A percentile compares a stretch with the other conserved stretches of the same genome.
Conservation (phyloP, 495 filamentous ascomycete genomes). For the Peziza echinospora region DNA sequence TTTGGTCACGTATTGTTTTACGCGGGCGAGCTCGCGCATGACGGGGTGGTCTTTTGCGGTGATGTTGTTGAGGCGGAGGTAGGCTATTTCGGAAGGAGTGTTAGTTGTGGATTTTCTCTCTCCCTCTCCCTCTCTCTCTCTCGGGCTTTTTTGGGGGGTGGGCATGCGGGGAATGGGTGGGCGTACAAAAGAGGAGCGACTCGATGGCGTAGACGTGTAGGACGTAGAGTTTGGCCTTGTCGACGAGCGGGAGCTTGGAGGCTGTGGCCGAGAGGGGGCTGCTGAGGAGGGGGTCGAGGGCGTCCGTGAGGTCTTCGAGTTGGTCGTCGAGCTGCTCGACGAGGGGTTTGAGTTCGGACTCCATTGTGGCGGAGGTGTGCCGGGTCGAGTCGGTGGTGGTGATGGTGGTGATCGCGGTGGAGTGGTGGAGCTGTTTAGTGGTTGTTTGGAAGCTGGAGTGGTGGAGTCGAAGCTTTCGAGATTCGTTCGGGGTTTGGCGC, state of each 20-base stretch:
- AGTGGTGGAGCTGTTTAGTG: no score
- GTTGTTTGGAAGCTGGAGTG: no score
- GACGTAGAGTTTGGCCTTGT: constrained; percentile 83
- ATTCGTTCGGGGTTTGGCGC: no score
- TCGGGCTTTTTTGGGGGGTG: background rate
- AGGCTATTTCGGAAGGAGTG: constrained; percentile 28
- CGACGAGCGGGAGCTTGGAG: constrained; percentile 64
- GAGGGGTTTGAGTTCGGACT: constrained; percentile 20
- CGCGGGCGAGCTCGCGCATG: constrained; percentile 59
- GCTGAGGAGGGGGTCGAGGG: constrained; percentile 43
- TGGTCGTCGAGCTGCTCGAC: constrained; percentile 53
- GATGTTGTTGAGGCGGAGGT: constrained; percentile 55
- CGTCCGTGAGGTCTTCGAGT: constrained; percentile 55
- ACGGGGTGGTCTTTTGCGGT: constrained; percentile 68
- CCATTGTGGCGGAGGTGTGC: constrained; percentile 10
- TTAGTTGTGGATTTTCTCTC: background rate
- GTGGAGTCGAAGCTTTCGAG: no score
- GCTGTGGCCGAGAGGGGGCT: constrained; percentile 41
- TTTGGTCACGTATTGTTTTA: constrained; percentile 85
- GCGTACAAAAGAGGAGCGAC: constrained; percentile 72
- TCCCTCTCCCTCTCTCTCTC: background rate
- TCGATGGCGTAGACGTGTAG: constrained; percentile 69
- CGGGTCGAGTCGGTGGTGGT: background rate
- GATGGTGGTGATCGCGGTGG: no score
- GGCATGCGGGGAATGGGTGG: background rate